These are phyloP conservation scores for Chlorociboria aeruginascens DNA, from an alignment of 495 filamentous ascomycete genomes.

Conservation along the genomic window DNA sequence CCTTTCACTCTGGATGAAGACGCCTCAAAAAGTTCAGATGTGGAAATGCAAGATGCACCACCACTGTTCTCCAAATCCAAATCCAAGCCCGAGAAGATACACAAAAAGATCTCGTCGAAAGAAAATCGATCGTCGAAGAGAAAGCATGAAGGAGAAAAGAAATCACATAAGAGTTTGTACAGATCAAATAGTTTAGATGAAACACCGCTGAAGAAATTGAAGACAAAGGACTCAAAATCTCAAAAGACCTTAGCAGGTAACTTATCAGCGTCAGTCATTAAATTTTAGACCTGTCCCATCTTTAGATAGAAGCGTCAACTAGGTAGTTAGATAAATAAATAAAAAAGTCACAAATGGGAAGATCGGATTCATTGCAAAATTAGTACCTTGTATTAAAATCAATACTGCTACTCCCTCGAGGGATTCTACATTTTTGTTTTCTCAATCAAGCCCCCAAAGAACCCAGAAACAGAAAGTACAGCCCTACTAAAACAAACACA, in stretches of 20 bases:
- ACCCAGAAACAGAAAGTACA: no score
- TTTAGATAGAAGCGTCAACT: no score
- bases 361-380: no score
- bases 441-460: no score
- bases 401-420: no score
- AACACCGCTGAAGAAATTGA: slow-evolving; percentile 13
- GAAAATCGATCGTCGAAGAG: slow-evolving; percentile 6
- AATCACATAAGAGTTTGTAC: slow-evolving; percentile 15
- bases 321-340: no score
- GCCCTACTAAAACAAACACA: no score
- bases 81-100: neutral
- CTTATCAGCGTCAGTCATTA: slow-evolving; percentile 10
- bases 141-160: slow-evolving; percentile 4
- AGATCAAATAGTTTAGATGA: slow-evolving; percentile 2
- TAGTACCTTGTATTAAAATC: no score
- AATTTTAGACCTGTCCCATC: no score
- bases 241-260: slow-evolving; percentile 3
- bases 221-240: slow-evolving; percentile 12
- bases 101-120: neutral
- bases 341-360: no score
- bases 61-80: neutral
- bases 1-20: neutral
- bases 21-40: neutral
- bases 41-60: slow-evolving; percentile 3
- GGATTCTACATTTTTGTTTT: no score